Evolutionary conservation across 306 rosid species (phyloP), one percentile per base, ranked within the genome.

Genomic region (Chamaecrista fasciculata): DNA sequence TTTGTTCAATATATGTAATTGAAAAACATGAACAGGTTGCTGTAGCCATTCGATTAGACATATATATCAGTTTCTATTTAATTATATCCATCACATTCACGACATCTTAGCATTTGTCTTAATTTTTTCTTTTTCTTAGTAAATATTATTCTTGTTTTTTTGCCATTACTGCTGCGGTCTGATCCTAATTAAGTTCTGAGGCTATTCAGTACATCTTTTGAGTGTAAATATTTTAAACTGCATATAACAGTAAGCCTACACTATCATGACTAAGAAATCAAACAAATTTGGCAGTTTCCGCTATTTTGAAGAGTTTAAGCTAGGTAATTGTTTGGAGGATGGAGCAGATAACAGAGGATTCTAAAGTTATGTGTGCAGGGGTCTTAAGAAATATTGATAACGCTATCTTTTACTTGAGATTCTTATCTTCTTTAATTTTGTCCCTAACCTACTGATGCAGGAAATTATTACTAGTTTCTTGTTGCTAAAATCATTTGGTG

Each of bases 401-500:
- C 4, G 19, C 10, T 39, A 2, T 62, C 6, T 62, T 36, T 62
- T 39, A 24, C 19, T 14, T 12, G 0, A 40, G 61, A 23, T 74
- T 44, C 78, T 74, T 65, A 43, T 53, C 9, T 24, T 40, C 11
- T 40, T 11, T 55, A 5, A n/a, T 26, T 25, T 56, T 48, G 47
- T 75, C 25, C 56, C 69, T 16, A 47, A 34, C 67, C 20, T 55
- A 28, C 58, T 53, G 44, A 57, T 58, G 62, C 23, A 40, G 62
- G 44, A 39, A 49, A 50, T 15, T 23, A 49, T 28, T 25, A 39
- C 57, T 60, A 68, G 56, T 55, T 68, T 76, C 57, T 68, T 28
- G 70, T 47, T 40, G 56, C 57, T 60, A 68, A 40, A 68, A 68
- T 23, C 56, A 24, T 57, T 24, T 75, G 68, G 62, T 47, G 44